Percentiles rank a stretch among this genome's conserved stretches.
These are phyloP conservation scores for Ceraceosorus guamensis DNA, from an alignment of 1,284 basidiomycete species.

Conservation along the genomic window DNA sequence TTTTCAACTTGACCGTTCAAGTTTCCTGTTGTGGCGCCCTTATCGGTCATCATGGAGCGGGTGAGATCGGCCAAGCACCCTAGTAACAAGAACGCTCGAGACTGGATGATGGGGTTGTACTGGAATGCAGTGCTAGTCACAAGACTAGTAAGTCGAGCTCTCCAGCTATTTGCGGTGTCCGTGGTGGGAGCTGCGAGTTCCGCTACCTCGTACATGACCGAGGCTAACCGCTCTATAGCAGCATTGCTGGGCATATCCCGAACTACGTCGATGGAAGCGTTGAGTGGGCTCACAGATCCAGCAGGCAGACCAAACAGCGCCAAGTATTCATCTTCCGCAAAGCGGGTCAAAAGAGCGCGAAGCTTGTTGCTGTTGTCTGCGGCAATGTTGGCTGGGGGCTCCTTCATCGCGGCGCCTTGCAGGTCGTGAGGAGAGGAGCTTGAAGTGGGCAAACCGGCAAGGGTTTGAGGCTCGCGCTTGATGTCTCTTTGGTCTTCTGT, in stretches of 20 bases:
- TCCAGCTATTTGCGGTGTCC: constrained; percentile 81
- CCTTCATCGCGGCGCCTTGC: background rate
- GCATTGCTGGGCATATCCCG: constrained; percentile 33
- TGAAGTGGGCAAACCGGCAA: background rate
- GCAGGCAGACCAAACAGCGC: constrained; percentile 35
- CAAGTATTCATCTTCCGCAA: constrained; percentile 27
- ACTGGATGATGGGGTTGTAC: constrained; percentile 78
- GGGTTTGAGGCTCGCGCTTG: too few relatives aligned
- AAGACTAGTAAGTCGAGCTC: constrained; percentile 84
- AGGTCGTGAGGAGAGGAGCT: background rate
- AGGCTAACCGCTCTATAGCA: constrained; percentile 33
- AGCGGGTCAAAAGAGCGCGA: constrained; percentile 22
- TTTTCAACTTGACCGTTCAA: constrained; percentile 83
- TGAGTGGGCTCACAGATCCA: constrained; percentile 13
- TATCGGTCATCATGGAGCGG: constrained; percentile 1
- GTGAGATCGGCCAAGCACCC: constrained; percentile 63
- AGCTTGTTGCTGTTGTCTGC: constrained; percentile 18
- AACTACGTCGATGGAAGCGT: constrained; percentile 22
- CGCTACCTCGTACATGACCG: constrained; percentile 32
- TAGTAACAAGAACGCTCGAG: constrained; percentile 77
- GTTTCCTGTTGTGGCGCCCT: constrained; percentile 53
- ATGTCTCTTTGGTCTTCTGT: constrained; percentile 24
- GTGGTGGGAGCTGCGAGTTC: constrained; percentile 35
- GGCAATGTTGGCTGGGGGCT: background rate
- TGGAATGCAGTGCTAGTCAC: constrained; percentile 90